A percentile compares a stretch with the other conserved stretches of the same genome.
phyloP scores from a whole-genome alignment of 306 rosid genomes.

The Quercus gilva region DNA sequence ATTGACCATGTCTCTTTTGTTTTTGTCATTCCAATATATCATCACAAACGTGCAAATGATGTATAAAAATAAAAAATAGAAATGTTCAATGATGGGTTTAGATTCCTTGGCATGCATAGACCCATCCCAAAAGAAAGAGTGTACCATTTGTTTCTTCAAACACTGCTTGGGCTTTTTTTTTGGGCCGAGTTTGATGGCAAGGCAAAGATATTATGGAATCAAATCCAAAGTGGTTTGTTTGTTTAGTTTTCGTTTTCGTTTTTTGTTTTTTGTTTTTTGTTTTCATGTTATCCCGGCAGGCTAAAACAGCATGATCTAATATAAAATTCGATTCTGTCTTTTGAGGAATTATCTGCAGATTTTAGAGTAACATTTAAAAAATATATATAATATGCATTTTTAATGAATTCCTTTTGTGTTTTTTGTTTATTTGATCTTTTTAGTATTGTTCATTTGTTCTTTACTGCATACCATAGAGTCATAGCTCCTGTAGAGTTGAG shows the following conservation, averaged over 20 bases:
- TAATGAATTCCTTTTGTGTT: too few relatives aligned
- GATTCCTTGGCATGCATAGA: not conserved
- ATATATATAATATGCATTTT: too few relatives aligned
- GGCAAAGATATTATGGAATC: not conserved
- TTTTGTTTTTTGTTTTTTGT: too few relatives aligned
- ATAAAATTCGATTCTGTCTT: not conserved
- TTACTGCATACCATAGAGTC: too few relatives aligned
- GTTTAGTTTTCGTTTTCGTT: not conserved
- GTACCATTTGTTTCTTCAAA: not conserved
- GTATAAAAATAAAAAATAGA: too few relatives aligned
- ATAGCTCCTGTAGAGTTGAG: too few relatives aligned
- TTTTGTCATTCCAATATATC: too few relatives aligned
- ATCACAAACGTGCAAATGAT: too few relatives aligned
- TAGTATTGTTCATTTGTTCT: too few relatives aligned
- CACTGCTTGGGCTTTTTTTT: not conserved
- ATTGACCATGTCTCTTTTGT: too few relatives aligned
- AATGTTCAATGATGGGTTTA: too few relatives aligned
- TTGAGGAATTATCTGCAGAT: not conserved
- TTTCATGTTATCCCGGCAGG: not conserved
- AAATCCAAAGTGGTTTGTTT: not conserved
- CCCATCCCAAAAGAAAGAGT: not conserved
- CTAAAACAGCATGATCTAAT: not conserved
- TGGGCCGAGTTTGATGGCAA: not conserved
- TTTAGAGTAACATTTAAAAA: too few relatives aligned
- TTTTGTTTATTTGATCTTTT: not conserved